Base-by-base conservation (phyloP, 352 stramenopile genomes). In the Globisporangium ultimum region DNA sequence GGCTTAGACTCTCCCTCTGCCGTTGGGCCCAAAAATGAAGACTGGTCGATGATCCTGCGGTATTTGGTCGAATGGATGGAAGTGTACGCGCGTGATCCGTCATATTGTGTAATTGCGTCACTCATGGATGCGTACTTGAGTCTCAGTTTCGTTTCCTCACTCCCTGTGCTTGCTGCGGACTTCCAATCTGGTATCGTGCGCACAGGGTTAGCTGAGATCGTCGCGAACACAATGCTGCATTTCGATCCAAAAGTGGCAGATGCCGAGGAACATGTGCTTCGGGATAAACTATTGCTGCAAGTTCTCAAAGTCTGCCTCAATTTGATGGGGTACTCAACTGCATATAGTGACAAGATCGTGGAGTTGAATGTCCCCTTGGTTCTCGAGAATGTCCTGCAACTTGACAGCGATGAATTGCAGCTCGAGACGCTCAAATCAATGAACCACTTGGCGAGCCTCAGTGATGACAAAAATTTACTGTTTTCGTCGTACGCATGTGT, bases 51-150 rank as follows among this genome's bases (percentile, higher is more conserved):
- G 7, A 60, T 91, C 2, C 58, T 89, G 9, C 47, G 67, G 9
- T 66, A 87, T 38, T 49, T 89, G n/a, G 66, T 81, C 17, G 81
- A 91, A 58, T 91, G 81, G 81, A 88, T 91, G 72, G 74, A 89
- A 34, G 70, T 91, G 11, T 89, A 80, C 28, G 71, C 68, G 4
- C 67, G 75, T 21, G 81, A 91, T 14, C 71, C 68, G 20, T 41
- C 66, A 18, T 68, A 42, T 1, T 79, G 70, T 15, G 48, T 67
- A 2, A n/a, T 71, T 3, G 60, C 34, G 12, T 70, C 71, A 2
- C 53, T 90, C 0, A 53, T 66, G 3, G 69, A 84, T 47, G 76
- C 76, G 1, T 88, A 78, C 24, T 58, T 48, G 7, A 76, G 67
- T 38, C 43, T 90, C 15, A 72, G 67, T 28, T 65, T 77, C n/a